These are phyloP conservation scores for Rhizoclosmatium globosum DNA, from an alignment of 192 early-diverging fungal genomes.

Conservation along the genomic window DNA sequence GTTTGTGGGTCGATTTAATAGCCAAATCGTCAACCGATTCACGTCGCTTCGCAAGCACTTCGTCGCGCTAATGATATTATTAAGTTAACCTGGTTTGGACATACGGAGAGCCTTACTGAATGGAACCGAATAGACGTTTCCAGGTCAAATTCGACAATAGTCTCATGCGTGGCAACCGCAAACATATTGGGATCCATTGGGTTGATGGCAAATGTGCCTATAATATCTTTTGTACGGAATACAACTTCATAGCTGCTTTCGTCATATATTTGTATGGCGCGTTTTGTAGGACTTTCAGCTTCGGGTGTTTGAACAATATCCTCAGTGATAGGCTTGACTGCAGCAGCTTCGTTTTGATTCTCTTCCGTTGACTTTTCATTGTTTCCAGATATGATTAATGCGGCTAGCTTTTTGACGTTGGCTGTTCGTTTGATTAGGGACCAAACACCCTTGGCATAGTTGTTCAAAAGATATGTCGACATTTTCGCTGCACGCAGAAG, in stretches of 20 bases:
- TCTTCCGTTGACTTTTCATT: background rate
- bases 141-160: constrained; percentile 77
- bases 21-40: constrained; percentile 49
- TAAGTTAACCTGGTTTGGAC: constrained; percentile 3
- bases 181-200: constrained; percentile 62
- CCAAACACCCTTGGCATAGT: constrained; percentile 45
- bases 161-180: constrained; percentile 70
- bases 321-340: background rate
- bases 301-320: background rate
- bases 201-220: constrained; percentile 58
- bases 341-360: background rate
- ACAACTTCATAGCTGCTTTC: constrained; percentile 38
- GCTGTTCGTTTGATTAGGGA: constrained; percentile 40
- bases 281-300: constrained; percentile 6
- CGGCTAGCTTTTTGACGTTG: constrained; percentile 42
- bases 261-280: constrained; percentile 21
- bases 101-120: constrained; percentile 39
- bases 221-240: constrained; percentile 49
- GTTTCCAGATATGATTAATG: constrained; percentile 29
- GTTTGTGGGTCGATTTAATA: constrained; percentile 37
- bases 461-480: constrained; percentile 38
- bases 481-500: constrained; percentile 33
- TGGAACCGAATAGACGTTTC: constrained; percentile 53
- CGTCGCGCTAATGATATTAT: constrained; percentile 11
- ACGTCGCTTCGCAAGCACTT: constrained; percentile 26